Evolutionary conservation across 2,329 filamentous ascomycete species (phyloP), one percentile per base, ranked within the genome.

Genomic region (Fusarium sp.): DNA sequence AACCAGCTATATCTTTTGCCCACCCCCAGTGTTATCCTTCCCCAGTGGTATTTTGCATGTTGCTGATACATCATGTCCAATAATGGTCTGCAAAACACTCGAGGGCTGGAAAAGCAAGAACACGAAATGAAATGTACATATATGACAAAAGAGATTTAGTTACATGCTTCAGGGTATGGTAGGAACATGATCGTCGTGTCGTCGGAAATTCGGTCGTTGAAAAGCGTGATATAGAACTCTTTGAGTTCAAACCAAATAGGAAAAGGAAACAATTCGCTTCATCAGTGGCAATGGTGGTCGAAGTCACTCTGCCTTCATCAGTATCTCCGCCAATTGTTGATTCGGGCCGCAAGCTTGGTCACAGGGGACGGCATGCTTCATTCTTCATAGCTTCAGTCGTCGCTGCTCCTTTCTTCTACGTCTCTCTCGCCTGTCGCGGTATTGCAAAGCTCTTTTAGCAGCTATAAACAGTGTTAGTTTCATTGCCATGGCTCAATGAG

Each of bases 361-460:
- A 30, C 37, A 37, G 53, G 60, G 69, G 46, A 46, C 67, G 42
- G 37, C 25, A 68, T 68, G 30, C 28, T 58, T 64, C 52, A 54
- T 62, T 60, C 64, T 33, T 67, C 58, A 83, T 58, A 83, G 76
- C 75, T 82, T 83, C 52, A 82, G 62, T 61, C 81, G 80, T 52
- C 81, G 77, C 69, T 81, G 76, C 67, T 83, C 82, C 75, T 82
- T 83, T 78, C 79, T 80, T 75, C 81, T 81, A 62, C 81, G 77
- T 53, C 82, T 78, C 52, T 83, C 82, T 56, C 79, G 77, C 60
- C 82, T 80, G 32, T 83, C 80, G 30, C 77, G 80, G 66, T 81
- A 82, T 69, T 83, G 82, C 49, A 79, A 58, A n/a, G 69, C 72
- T 40, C 82, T 77, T 67, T 83, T 83, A 23, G 73, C 64, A 57